Evolutionary conservation across 208 protist species (phyloP).

Genomic region (Leishmania gerbilli): DNA sequence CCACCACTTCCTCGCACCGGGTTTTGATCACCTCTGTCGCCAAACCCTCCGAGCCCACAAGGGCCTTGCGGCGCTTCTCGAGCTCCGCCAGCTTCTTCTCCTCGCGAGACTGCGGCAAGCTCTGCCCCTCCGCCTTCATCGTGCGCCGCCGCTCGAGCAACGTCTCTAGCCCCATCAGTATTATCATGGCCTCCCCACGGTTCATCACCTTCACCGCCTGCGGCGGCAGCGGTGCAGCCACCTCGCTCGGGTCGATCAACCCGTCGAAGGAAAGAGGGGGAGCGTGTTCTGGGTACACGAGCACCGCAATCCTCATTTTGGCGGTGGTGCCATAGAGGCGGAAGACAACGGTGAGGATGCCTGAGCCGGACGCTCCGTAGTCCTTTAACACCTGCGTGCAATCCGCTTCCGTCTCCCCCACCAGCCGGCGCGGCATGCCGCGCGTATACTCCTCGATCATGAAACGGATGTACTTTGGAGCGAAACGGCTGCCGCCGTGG

Average conservation of each 20-base stretch:
- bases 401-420: conserved; percentile 77
- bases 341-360: conserved; percentile 45
- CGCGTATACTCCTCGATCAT: conserved; percentile 84
- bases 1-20: conserved; percentile 58
- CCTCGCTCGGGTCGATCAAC: conserved; percentile 39
- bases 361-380: conserved; percentile 33
- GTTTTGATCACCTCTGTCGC: conserved; percentile 52
- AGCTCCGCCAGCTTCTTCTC: conserved; percentile 67
- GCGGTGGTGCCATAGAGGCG: conserved; percentile 64
- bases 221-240: conserved; percentile 21
- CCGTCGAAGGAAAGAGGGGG: conserved; percentile 65
- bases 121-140: conserved; percentile 32
- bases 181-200: conserved; percentile 73
- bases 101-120: conserved; percentile 20
- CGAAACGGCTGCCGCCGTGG: conserved; percentile 46
- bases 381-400: conserved; percentile 53
- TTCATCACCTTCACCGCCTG: conserved; percentile 56
- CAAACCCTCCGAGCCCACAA: conserved; percentile 66
- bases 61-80: conserved; percentile 57
- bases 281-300: conserved; percentile 67
- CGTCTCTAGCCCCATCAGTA: conserved; percentile 82
- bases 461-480: conserved; percentile 81
- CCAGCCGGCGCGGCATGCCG: conserved; percentile 57
- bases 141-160: conserved; percentile 67
- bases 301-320: conserved; percentile 67